Evolutionary conservation across 345 rosid species (phyloP).

Genomic region (Toxicodendron radicans): DNA sequence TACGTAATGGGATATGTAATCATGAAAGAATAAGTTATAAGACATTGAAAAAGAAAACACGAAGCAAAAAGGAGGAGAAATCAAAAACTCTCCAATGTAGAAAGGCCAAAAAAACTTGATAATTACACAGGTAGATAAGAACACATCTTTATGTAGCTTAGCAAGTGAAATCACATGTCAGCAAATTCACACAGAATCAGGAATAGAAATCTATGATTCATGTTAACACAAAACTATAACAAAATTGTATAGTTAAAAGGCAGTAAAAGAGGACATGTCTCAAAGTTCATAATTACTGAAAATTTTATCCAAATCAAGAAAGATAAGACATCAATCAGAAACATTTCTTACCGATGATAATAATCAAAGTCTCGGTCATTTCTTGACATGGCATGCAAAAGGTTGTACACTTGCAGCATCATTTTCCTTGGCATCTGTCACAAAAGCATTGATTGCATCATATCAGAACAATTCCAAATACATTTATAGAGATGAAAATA

Average conservation of each 20-base stretch:
- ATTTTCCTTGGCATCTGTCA: slow-evolving; percentile 96
- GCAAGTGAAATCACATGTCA: not conserved
- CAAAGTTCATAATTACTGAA: no score
- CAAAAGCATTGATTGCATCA: slow-evolving; percentile 21
- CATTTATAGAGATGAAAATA: not conserved
- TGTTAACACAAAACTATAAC: no score
- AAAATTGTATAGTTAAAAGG: no score
- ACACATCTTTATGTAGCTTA: not conserved
- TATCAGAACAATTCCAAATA: slow-evolving; percentile 8
- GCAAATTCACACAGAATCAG: not conserved
- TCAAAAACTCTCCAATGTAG: no score
- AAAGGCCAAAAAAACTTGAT: not conserved
- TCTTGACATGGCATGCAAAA: slow-evolving; percentile 87
- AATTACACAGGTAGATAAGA: not conserved
- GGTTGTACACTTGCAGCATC: slow-evolving; percentile 94
- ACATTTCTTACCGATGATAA: slow-evolving; percentile 79
- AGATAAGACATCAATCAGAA: slow-evolving; percentile 9
- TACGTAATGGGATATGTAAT: not conserved
- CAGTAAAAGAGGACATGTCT: no score
- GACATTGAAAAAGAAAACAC: not conserved
- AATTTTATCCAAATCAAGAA: no score
- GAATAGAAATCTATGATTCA: slow-evolving; percentile 29
- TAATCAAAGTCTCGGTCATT: slow-evolving; percentile 94
- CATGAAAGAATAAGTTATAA: not conserved
- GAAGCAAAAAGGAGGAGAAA: not conserved